These are phyloP conservation scores for Colletotrichum echinochloae DNA, from an alignment of 2,329 filamentous ascomycete species.

Conservation along the genomic window DNA sequence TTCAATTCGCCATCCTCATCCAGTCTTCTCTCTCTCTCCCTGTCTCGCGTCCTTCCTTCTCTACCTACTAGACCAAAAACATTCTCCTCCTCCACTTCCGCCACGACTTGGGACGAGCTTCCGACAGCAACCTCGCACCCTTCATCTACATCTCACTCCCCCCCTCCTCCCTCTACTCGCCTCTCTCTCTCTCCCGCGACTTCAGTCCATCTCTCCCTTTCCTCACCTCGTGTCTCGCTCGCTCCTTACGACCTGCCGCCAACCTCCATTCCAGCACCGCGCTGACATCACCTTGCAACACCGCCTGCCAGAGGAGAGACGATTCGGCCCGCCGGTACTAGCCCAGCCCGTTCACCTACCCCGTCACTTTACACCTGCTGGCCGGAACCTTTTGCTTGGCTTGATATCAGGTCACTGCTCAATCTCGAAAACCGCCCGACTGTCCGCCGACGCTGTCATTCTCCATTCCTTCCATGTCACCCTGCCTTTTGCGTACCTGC, in stretches of 20 bases:
- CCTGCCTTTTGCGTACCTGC: not conserved
- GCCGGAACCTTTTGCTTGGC: constrained; percentile 26
- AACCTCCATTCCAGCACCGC: constrained; percentile 18
- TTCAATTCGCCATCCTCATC: constrained; percentile 25
- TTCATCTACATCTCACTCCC: constrained; percentile 19
- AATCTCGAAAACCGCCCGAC: not conserved
- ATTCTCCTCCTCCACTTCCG: not conserved
- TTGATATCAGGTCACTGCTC: constrained; percentile 30
- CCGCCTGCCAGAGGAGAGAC: constrained; percentile 20
- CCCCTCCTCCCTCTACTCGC: not conserved
- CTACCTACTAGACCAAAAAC: constrained; percentile 6
- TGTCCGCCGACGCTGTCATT: constrained; percentile 16
- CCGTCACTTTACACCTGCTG: constrained; percentile 26
- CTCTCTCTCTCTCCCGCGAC: not conserved
- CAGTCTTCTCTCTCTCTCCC: constrained; percentile 1
- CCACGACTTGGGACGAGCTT: constrained; percentile 19
- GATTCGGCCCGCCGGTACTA: constrained; percentile 9
- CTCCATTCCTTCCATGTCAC: not conserved
- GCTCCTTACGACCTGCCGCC: constrained; percentile 28
- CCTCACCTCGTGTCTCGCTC: constrained; percentile 23
- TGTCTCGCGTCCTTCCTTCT: not conserved
- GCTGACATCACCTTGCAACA: constrained; percentile 34
- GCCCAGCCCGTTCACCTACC: constrained; percentile 7
- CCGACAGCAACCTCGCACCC: constrained; percentile 5
- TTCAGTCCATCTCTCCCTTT: constrained; percentile 22